A percentile compares a stretch with the other conserved stretches of the same genome.
Evolutionary conservation across 1,139 yeast species (phyloP).

Genomic region (Pichia sp.): DNA sequence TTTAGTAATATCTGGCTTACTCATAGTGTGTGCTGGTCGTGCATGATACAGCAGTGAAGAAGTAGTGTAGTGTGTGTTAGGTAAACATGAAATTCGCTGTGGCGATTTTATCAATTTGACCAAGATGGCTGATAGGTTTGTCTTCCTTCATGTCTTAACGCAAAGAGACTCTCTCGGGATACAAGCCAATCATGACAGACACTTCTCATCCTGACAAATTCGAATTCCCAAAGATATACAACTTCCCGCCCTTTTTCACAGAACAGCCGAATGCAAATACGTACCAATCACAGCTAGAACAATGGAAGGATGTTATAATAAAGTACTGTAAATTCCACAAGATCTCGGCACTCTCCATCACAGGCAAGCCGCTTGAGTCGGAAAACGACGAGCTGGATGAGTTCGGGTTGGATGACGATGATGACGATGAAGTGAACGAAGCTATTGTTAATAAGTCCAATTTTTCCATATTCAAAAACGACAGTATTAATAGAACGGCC

Average conservation of each 20-base stretch:
- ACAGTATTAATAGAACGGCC: conserved; percentile 4
- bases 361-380: conserved; percentile 1
- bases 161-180: too few relatives aligned
- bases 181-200: background rate
- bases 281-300: conserved; percentile 62
- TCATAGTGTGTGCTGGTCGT: too few relatives aligned
- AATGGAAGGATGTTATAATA: conserved; percentile 57
- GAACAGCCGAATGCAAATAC: conserved; percentile 83
- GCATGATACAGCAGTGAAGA: too few relatives aligned
- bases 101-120: too few relatives aligned
- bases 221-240: conserved; percentile 69
- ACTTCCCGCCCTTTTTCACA: conserved; percentile 92
- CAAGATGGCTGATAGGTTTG: background rate
- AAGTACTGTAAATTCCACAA: conserved; percentile 58
- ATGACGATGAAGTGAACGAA: conserved; percentile 35
- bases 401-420: conserved; percentile 17
- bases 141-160: too few relatives aligned
- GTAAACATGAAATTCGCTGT: background rate
- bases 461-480: conserved; percentile 31
- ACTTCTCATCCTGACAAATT: conserved; percentile 17
- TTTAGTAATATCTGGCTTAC: background rate
- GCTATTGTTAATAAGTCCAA: conserved; percentile 51
- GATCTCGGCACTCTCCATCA: conserved; percentile 27
- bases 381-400: background rate
- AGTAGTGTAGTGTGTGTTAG: too few relatives aligned